Conservation (phyloP, 495 filamentous ascomycete genomes). For the Trichocladium uniseriatum region DNA sequence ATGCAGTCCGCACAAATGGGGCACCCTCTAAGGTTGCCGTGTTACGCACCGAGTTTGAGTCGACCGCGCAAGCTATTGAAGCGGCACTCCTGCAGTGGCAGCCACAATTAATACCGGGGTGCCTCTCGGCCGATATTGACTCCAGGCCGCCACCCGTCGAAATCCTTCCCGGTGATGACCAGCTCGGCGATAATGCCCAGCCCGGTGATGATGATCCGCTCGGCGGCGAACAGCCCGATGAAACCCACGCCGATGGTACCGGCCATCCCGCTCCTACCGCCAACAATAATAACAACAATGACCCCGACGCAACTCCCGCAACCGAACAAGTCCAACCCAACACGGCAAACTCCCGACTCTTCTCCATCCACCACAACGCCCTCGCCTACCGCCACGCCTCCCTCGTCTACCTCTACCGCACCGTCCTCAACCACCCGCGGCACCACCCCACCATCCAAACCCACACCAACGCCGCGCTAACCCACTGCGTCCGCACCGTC, state of each 20-base stretch:
- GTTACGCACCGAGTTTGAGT: constrained; percentile 46
- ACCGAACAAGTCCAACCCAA: too few species aligned
- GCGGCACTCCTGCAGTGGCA: constrained; percentile 47
- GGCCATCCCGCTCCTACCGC: not conserved
- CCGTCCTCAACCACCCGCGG: constrained; percentile 38
- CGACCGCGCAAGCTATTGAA: constrained; percentile 47
- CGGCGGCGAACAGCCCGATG: too few species aligned
- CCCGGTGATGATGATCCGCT: too few species aligned
- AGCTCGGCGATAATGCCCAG: too few species aligned
- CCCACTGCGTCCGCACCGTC: constrained; percentile 45
- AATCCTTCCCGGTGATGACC: not conserved
- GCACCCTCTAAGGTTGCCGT: constrained; percentile 41
- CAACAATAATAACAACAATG: not conserved
- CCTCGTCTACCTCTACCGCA: constrained; percentile 53
- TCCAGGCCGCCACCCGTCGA: not conserved
- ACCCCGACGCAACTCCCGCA: too few species aligned
- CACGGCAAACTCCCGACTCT: too few species aligned
- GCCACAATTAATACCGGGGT: constrained; percentile 32
- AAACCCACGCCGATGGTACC: too few species aligned
- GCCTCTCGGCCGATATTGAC: constrained; percentile 10
- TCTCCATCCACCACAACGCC: constrained; percentile 50
- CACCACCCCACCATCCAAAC: constrained; percentile 40
- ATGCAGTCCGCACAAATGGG: constrained; percentile 29
- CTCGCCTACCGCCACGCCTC: constrained; percentile 53
- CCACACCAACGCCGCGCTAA: constrained; percentile 40